Base-by-base conservation (phyloP, 345 rosid species). In the Arabidopsis suecica region DNA sequence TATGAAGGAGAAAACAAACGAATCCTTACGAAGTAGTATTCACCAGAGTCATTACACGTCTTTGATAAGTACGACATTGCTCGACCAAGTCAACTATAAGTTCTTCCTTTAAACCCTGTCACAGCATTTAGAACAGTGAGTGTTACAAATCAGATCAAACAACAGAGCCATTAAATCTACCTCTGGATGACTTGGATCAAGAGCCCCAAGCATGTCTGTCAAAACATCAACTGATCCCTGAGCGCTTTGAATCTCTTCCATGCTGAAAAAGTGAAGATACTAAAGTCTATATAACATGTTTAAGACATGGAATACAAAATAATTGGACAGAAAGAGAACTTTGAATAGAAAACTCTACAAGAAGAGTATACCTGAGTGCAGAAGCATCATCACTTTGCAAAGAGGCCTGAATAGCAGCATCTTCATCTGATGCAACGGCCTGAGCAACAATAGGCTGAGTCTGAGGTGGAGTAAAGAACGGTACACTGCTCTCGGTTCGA, bases 381-480 rank as follows among this genome's bases (percentile, higher is more conserved):
- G 99, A 90, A 64, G 86, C 86, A 87, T 92, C 87, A 85, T 92
- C 97, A 56, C 89, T 74, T 84, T 89, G 89, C 54, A 95, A 85
- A 23, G 96, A 95, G 53, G 94, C 97, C 82, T 92, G 89, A 73
- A 92, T 88, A 63, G 92, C 99, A 81, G 88, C 97, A 82, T 89
- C 98, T 76, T 95, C 99, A 82, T 80, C 89, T 40, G 80, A 58
- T 57, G 88, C 70, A 83, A 81, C 74, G 48, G 85, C 82, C 20
- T 84, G 85, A 66, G 77, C 82, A 77, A 32, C 5, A 41, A 89
- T 71, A 7, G 98, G 88, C 68, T 90, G 96, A 54, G 97, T 87
- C 80, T 92, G 98, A 30, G 99, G 98, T 47, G 99, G 99, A 71
- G 99, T 95, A 78, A 92, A 95, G 74, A 95, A 78, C 7, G 97